Base-by-base conservation (phyloP, 257 asterid genomes). In the Verbascum thapsus region DNA sequence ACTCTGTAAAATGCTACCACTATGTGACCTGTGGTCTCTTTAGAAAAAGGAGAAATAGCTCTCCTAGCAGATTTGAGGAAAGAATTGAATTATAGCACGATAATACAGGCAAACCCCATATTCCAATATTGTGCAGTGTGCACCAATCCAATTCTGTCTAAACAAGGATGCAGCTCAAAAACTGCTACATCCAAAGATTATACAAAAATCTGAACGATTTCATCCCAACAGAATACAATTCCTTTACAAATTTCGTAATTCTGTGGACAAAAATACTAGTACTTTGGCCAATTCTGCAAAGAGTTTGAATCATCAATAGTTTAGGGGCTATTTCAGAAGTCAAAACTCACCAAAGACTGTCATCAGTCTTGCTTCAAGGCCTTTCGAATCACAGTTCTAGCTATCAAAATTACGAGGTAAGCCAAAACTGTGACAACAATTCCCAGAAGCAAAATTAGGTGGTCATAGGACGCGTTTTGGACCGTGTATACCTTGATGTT, bases 351-450 rank as follows among this genome's bases (percentile, higher is more conserved):
- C 52, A 67, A 35, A 57, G 15, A 48, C 37, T 44, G 6, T 52
- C n/a, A 5, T 80, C 82, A 94, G 74, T 94, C 99, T 68, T 70
- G 84, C 73, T 94, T 94, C 80, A 85, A 68, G 41, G 97, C 94
- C 78, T 87, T 94, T 47, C 88, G 77, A 58, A 94, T 84, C 77
- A 84, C 79, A 63, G 85, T 74, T 82, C 83, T 80, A 10, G 78
- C 76, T 53, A 87, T 44, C 59, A 61, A 64, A 67, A 81, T 84
- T 11, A 81, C 43, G 49, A 90, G 26, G 71, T 85, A 94, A 16
- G 96, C 76, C 49, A 78, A 19, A 70, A 83, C 59, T 15, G 99
- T 85, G 50, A 90, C 80, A 18, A 64, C 16, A 19, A 87, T 72
- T 55, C 99, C 99, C 71, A 61, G 68, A 43, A 84, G 47, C 78